Percentiles rank a stretch among this genome's conserved stretches.
These are phyloP conservation scores for Cystobasidium ongulense DNA, from an alignment of 768 basidiomycete species.

Conservation along the genomic window DNA sequence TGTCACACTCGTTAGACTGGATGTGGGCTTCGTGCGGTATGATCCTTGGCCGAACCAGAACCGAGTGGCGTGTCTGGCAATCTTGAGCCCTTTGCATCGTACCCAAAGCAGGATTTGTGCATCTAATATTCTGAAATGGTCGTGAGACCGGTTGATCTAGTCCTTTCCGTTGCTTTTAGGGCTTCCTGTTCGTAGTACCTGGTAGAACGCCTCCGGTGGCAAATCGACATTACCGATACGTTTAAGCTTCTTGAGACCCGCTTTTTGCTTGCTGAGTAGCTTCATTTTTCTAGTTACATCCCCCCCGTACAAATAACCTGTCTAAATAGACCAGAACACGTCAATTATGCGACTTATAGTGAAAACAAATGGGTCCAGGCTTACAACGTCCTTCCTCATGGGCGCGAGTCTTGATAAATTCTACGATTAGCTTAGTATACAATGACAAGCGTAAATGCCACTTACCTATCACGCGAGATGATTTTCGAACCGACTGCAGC, in stretches of 20 bases:
- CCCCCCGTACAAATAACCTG: constrained; percentile 47
- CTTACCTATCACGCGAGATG: constrained; percentile 70
- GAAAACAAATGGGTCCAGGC: too few species aligned
- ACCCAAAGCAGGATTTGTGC: too few species aligned
- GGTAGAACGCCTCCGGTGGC: constrained; percentile 92
- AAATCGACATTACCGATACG: constrained; percentile 50
- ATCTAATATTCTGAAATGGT: too few species aligned
- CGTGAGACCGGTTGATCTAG: not conserved
- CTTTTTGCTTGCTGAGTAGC: constrained; percentile 63
- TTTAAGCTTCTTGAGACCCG: constrained; percentile 82
- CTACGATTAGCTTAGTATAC: too few species aligned
- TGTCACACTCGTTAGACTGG: too few species aligned
- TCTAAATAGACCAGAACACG: not conserved
- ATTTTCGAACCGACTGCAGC: constrained; percentile 79
- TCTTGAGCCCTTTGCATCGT: too few species aligned
- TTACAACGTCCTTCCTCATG: constrained; percentile 54
- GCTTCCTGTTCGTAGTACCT: constrained; percentile 54
- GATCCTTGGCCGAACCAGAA: too few species aligned
- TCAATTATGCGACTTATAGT: too few species aligned
- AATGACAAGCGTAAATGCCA: too few species aligned
- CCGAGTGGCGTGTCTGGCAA: too few species aligned
- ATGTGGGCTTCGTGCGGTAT: too few species aligned
- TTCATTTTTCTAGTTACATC: constrained; percentile 79
- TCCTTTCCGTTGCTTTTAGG: constrained; percentile 39
- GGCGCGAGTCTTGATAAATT: constrained; percentile 40